phyloP scores from a whole-genome alignment of 73 alveolate species.

The Blepharisma stoltei region DNA sequence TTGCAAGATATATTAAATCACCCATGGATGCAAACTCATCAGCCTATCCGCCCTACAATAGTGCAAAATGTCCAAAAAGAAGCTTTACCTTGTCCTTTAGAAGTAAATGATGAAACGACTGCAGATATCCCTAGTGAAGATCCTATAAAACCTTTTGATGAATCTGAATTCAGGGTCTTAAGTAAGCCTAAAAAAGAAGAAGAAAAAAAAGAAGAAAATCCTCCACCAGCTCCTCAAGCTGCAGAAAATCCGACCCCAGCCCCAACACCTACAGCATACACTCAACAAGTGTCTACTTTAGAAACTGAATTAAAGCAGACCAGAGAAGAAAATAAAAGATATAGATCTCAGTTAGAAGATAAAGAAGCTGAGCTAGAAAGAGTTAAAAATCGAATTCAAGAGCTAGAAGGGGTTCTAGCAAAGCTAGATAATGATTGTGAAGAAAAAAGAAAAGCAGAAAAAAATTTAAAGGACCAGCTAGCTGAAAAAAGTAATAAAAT shows the following conservation, averaged over 20 bases:
- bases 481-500: slow-evolving; percentile 27
- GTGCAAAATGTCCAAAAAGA: not conserved
- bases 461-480: not conserved
- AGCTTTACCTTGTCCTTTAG: slow-evolving; percentile 22
- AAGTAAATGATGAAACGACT: not conserved
- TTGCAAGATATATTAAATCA: slow-evolving; percentile 47
- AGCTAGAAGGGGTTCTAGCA: slow-evolving; percentile 18
- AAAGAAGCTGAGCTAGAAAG: slow-evolving; percentile 28
- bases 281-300: slow-evolving; percentile 27
- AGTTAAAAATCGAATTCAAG: not conserved
- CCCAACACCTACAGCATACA: slow-evolving; percentile 12
- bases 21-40: slow-evolving; percentile 34
- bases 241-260: not conserved
- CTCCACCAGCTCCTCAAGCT: not conserved
- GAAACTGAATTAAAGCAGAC: slow-evolving; percentile 25
- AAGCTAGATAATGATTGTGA: slow-evolving; percentile 9
- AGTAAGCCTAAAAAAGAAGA: slow-evolving; percentile 1
- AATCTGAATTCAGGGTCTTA: slow-evolving; percentile 1
- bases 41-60: slow-evolving; percentile 25
- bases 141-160: slow-evolving; percentile 17
- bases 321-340: slow-evolving; percentile 22
- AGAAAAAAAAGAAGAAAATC: not conserved
- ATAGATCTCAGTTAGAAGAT: slow-evolving; percentile 12
- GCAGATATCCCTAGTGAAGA: not conserved
- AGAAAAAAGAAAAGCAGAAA: slow-evolving; percentile 20